Percentiles rank a stretch among this genome's conserved stretches.
Evolutionary conservation across 2,329 filamentous ascomycete species (phyloP).

Genomic region (Paecilomyces dactylethromorphus): DNA sequence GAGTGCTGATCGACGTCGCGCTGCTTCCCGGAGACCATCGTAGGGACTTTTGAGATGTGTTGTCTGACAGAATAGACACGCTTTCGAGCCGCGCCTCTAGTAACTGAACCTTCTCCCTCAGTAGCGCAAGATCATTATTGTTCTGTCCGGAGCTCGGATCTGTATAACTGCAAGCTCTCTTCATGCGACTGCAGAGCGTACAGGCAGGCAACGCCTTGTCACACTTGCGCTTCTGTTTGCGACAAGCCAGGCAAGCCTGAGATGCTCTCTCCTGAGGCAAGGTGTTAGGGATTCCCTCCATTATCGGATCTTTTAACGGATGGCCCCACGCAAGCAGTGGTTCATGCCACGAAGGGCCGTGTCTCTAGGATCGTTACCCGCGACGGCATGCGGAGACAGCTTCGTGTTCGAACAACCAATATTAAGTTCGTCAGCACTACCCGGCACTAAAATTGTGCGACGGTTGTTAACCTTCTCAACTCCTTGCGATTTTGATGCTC

Average conservation of each 20-base stretch:
- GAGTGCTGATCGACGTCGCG: background rate
- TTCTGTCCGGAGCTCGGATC: slow-evolving; percentile 1
- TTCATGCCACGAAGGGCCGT: background rate
- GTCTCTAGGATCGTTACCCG: background rate
- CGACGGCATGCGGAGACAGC: background rate
- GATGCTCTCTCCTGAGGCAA: slow-evolving; percentile 15
- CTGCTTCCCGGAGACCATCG: background rate
- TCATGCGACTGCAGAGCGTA: slow-evolving; percentile 37
- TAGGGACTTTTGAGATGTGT: background rate
- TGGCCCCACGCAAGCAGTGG: background rate
- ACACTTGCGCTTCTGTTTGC: slow-evolving; percentile 48
- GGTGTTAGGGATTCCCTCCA: background rate
- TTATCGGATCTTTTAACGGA: background rate
- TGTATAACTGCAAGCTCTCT: slow-evolving; percentile 14
- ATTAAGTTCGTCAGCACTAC: background rate
- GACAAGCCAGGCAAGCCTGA: slow-evolving; percentile 40
- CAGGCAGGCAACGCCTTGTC: slow-evolving; percentile 46
- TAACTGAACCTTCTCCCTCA: background rate
- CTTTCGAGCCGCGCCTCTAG: background rate
- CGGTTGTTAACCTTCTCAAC: background rate
- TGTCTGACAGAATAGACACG: background rate
- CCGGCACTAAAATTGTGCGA: background rate
- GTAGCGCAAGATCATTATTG: background rate
- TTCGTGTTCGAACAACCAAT: background rate
- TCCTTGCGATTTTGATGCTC: background rate